Evolutionary conservation across 176 grass and related monocot genomes (phyloP), one percentile per base, ranked within the genome.

Genomic region (Metroxylon sagu): DNA sequence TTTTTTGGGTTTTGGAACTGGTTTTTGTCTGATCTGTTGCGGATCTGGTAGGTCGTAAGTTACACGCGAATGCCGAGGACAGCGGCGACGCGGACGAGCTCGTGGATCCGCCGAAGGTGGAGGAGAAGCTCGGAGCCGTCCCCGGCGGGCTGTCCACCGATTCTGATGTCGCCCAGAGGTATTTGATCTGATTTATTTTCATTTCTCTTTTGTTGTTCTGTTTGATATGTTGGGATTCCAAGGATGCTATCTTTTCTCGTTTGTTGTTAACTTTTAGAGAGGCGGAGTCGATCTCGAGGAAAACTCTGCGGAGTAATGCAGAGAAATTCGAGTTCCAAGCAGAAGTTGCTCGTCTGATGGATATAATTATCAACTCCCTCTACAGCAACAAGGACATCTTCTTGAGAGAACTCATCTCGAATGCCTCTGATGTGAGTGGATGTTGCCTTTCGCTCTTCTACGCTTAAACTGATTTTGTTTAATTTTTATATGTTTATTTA

Each of bases 51-150:
- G 92, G 78, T 56, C 79, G 79, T 67, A 91, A 85, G 62, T 76
- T 88, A n/a, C 86, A 86, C 15, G 92, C 83, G 48, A 97, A 88
- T 78, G 92, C 92, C 0, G 92, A 97, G 65, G 92, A 90, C 72
- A 90, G 80, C 14, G 79, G 49, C 17, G 79, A 81, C 57, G 73
- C 68, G 3, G 84, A 97, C n/a, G 86, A 87, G 67, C 21, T 80
- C 48, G 81, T 71, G 1, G 85, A 91, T 73, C 81, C 71, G 7
- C 92, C 92, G 0, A 97, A 91, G 75, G 84, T 97, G 48, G 92
- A 97, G 77, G 92, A 97, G 69, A 97, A 88, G 67, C 25, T 97
- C 27, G 92, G 92, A 23, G 87, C 83, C 18, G 75, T 97, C n/a
- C 92, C 92, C 25, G 68, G 61, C 72, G 92, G 92, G 71, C 61